A percentile compares a stretch with the other conserved stretches of the same genome.
These are phyloP conservation scores for Kurtzmaniella fragi DNA, from an alignment of 805 yeast genomes.

Conservation along the genomic window DNA sequence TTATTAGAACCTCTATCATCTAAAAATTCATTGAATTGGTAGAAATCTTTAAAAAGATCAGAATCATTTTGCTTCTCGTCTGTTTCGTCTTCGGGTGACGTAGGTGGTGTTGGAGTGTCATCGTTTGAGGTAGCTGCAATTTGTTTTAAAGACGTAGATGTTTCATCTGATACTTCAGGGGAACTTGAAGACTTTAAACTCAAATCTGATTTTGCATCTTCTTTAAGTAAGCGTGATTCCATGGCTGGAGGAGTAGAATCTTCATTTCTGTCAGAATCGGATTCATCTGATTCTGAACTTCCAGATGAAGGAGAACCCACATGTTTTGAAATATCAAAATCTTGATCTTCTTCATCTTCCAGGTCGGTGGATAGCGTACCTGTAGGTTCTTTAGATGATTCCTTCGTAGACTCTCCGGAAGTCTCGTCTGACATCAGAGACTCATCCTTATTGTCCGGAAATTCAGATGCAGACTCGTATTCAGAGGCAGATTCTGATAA, in stretches of 20 bases:
- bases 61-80: constrained; percentile 5
- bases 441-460: constrained; percentile 10
- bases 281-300: constrained; percentile 8
- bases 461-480: constrained; percentile 31
- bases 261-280: constrained; percentile 7
- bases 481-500: constrained; percentile 16
- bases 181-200: constrained; percentile 1
- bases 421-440: background rate
- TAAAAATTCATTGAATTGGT: constrained; percentile 50
- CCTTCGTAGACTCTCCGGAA: constrained; percentile 1
- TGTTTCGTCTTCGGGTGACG: constrained; percentile 25
- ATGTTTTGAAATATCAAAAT: constrained; percentile 10
- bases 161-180: constrained; percentile 9
- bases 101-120: constrained; percentile 21
- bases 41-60: constrained; percentile 27
- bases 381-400: constrained; percentile 1
- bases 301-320: constrained; percentile 6
- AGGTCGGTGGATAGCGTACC: constrained; percentile 5
- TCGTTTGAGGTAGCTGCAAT: constrained; percentile 1
- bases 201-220: constrained; percentile 1
- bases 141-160: too few species aligned
- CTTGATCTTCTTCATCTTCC: constrained; percentile 9
- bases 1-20: constrained; percentile 62
- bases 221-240: background rate
- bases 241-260: background rate